Evolutionary conservation across 2,329 filamentous ascomycete species (phyloP), one percentile per base, ranked within the genome.

Genomic region (Emydomyces testavorans): DNA sequence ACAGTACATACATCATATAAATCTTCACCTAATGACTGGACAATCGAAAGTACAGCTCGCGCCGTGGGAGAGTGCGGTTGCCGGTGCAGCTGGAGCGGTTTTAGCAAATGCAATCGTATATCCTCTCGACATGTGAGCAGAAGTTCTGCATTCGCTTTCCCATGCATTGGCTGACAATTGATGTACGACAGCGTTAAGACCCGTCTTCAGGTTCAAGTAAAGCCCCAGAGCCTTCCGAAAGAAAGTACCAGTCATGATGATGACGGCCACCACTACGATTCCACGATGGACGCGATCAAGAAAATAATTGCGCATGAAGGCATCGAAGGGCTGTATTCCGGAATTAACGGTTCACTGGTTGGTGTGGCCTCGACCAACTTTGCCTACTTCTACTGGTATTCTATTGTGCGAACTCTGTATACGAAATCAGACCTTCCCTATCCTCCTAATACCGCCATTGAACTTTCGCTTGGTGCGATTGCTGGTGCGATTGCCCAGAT

Each of bases 331-430:
- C 77, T 98, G 6, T 98, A 98, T 61, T 80, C 85, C 45, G 92
- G 92, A 52, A 89, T 98, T 64, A 76, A 79, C 51, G 89, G 90
- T 43, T 80, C 89, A 3, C 73, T 98, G 15, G 71, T 96, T 44
- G 92, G 92, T 46, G 92, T 98, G 29, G 90, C 88, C 1, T 95
- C 89, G 21, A 96, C 90, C 45, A 98, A 98, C 67, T 98, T 98
- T 64, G 92, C 92, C 59, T 98, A 98, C 70, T 98, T 98, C 65
- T 98, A 98, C 71, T 96, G 90, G 89, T 96, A 96, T 65, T 90
- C 87, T 4, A 70, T 92, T 23, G 86, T 95, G 26, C 80, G 92
- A 53, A 79, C 79, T 13, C 67, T 94, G 16, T 96, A 96, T 65
- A 68, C 85, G 55, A 68, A 71, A 15, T 74, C 73, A 20, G 77